Percentiles rank a stretch among this genome's conserved stretches.
Conservation (phyloP, 768 basidiomycete species). For the Mycena vitilis region DNA sequence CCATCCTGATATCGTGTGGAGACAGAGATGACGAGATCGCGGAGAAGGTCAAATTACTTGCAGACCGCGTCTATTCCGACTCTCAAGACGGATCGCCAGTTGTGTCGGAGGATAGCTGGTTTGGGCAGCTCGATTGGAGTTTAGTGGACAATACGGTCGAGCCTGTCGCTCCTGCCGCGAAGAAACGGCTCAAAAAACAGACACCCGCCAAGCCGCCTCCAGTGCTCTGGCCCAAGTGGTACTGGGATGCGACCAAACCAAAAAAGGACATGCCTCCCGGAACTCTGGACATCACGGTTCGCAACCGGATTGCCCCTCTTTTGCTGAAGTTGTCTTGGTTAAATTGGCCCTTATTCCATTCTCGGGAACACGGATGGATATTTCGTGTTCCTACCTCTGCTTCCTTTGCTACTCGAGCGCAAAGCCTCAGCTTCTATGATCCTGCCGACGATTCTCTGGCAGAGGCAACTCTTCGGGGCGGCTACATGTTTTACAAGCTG, state of each 20-base stretch:
- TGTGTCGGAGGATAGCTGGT: slow-evolving; percentile 61
- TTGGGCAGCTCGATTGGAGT: slow-evolving; percentile 78
- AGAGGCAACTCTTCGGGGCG: slow-evolving; percentile 59
- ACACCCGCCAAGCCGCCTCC: slow-evolving; percentile 57
- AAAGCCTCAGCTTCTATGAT: slow-evolving; percentile 69
- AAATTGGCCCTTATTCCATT: slow-evolving; percentile 86
- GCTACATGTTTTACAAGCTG: slow-evolving; percentile 86
- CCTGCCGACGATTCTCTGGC: slow-evolving; percentile 69
- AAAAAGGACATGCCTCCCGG: slow-evolving; percentile 76
- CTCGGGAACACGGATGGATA: slow-evolving; percentile 90
- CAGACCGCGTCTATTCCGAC: slow-evolving; percentile 47
- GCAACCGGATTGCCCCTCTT: slow-evolving; percentile 85
- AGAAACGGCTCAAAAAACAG: slow-evolving; percentile 44
- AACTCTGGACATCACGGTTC: slow-evolving; percentile 85
- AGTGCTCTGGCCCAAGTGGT: slow-evolving; percentile 96
- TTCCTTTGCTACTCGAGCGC: slow-evolving; percentile 58
- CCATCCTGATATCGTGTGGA: slow-evolving; percentile 58
- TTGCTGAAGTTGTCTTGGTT: slow-evolving; percentile 91
- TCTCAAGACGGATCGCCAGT: slow-evolving; percentile 35
- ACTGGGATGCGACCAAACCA: slow-evolving; percentile 87
- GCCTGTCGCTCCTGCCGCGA: slow-evolving; percentile 8
- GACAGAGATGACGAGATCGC: slow-evolving; percentile 49
- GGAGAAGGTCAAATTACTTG: slow-evolving; percentile 55
- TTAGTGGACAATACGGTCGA: slow-evolving; percentile 37
- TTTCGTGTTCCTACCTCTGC: slow-evolving; percentile 76